Conservation (phyloP, 129 eudicot genomes). For the Calendula officinalis region DNA sequence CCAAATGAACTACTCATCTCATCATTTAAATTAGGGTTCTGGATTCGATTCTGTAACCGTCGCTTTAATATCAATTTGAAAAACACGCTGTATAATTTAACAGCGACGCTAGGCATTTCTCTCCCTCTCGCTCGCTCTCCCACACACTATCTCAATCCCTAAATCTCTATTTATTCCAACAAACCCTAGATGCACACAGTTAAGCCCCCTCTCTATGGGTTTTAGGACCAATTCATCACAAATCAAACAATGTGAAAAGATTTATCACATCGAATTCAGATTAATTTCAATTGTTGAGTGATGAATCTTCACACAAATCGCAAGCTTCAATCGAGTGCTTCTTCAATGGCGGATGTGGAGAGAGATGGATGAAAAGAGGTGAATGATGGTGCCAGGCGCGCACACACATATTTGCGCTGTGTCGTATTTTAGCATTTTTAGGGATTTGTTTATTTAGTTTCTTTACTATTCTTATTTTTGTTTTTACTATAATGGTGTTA, state of each 20-base stretch:
- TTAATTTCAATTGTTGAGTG: constrained; percentile 5
- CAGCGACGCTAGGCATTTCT: constrained; percentile 85
- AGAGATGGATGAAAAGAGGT: constrained; percentile 7
- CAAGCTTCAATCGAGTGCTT: background rate
- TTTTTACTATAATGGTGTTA: no score
- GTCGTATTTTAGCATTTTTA: constrained; percentile 31
- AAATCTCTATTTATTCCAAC: no score
- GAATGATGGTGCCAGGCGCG: constrained; percentile 37
- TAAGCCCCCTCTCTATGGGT: no score
- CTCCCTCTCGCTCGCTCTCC: no score
- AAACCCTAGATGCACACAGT: no score
- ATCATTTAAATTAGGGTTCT: constrained; percentile 46
- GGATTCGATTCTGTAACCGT: constrained; percentile 73
- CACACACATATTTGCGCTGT: constrained; percentile 35
- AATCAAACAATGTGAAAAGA: constrained; percentile 33
- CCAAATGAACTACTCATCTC: constrained; percentile 51
- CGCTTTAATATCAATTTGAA: constrained; percentile 75
- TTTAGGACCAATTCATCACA: no score
- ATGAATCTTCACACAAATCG: constrained; percentile 15
- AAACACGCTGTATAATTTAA: constrained; percentile 74
- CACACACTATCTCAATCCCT: no score
- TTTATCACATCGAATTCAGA: constrained; percentile 6
- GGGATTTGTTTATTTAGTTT: constrained; percentile 8
- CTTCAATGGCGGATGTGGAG: constrained; percentile 32
- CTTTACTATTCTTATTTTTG: no score